Evolutionary conservation across 441 rosid species (phyloP).

Genomic region (Populus hybrid): DNA sequence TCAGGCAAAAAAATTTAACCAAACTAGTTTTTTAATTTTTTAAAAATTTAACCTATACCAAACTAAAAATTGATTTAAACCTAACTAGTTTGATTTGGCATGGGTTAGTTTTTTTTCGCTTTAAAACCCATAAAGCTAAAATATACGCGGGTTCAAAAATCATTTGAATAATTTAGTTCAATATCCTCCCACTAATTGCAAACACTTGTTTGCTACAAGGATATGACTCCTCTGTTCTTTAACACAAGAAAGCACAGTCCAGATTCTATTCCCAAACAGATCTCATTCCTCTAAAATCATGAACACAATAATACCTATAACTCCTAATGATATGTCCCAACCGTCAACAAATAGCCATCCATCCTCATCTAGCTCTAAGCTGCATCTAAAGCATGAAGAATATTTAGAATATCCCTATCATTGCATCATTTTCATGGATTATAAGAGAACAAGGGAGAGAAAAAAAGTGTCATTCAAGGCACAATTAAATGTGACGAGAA

Average conservation of each 20-base stretch:
- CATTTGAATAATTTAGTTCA: neutral
- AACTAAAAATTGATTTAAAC: too few species aligned
- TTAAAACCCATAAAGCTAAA: too few species aligned
- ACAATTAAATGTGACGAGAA: neutral
- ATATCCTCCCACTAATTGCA: neutral
- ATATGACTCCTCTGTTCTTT: neutral
- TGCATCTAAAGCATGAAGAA: neutral
- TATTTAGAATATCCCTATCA: neutral
- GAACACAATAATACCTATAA: neutral
- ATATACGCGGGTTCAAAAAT: neutral
- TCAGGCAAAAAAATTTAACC: too few species aligned
- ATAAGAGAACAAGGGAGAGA: neutral
- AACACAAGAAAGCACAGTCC: neutral
- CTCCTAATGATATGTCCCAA: too few species aligned
- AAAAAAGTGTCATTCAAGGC: neutral
- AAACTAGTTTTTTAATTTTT: too few species aligned
- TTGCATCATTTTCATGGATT: constrained; percentile 1
- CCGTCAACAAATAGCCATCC: too few species aligned
- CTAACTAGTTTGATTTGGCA: too few species aligned
- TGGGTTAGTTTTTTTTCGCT: too few species aligned
- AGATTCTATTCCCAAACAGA: neutral
- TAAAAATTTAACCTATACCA: accelerated
- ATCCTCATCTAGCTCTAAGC: neutral
- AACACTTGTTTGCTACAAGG: neutral
- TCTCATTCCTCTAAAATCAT: neutral